Percentiles rank a stretch among this genome's conserved stretches.
phyloP scores from a whole-genome alignment of 352 stramenopile genomes.

The Achlya hypogyna region DNA sequence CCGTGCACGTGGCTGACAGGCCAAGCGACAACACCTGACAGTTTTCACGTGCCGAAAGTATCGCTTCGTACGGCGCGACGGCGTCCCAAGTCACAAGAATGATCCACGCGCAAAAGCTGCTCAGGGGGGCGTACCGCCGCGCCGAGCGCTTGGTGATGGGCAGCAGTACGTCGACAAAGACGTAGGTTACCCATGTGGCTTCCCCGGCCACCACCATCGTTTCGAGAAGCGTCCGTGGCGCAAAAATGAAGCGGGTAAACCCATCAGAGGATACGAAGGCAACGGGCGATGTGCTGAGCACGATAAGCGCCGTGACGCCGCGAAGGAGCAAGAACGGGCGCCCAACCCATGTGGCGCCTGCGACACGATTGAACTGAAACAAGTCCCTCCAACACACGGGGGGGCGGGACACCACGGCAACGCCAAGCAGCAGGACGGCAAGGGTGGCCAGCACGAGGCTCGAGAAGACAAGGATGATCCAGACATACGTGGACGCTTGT shows the following conservation, averaged over 20 bases:
- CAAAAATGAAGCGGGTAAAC: background rate
- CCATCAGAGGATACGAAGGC: background rate
- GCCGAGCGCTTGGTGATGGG: background rate
- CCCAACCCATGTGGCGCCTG: constrained; percentile 4
- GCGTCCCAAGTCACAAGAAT: background rate
- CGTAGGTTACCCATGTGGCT: constrained; percentile 1
- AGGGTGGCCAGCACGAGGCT: background rate
- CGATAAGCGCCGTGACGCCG: background rate
- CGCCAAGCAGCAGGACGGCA: background rate
- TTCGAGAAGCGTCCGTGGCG: background rate
- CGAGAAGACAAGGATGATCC: background rate
- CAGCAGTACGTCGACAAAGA: background rate
- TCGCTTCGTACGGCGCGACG: background rate
- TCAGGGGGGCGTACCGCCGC: background rate
- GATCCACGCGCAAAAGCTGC: background rate
- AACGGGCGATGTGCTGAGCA: background rate
- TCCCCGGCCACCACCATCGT: background rate
- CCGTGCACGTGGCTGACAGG: background rate
- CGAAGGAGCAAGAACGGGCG: constrained; percentile 16
- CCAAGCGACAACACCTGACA: background rate
- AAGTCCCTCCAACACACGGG: background rate
- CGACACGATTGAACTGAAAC: constrained; percentile 15
- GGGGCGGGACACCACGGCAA: too few relatives aligned
- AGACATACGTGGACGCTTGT: background rate
- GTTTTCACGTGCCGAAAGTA: background rate